These are phyloP conservation scores for Solanum corneliomulleri DNA, from an alignment of 257 asterid species.

Conservation along the genomic window DNA sequence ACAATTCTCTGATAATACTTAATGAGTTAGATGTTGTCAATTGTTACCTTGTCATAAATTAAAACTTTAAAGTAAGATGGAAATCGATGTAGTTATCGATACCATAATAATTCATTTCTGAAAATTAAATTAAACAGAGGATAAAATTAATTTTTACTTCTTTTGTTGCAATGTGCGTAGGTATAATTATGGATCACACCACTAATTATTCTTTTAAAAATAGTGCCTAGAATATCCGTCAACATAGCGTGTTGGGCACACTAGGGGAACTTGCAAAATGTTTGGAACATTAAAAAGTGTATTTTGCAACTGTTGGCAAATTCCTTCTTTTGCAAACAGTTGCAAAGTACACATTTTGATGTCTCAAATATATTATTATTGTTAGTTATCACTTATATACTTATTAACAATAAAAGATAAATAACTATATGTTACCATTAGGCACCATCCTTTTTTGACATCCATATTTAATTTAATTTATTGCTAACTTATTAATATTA, in stretches of 20 bases:
- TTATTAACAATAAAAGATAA: too few relatives aligned
- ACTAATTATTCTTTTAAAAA: not conserved
- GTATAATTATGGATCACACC: not conserved
- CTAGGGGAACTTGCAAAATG: not conserved
- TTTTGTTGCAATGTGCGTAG: not conserved
- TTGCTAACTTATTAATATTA: not conserved
- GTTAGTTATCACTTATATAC: too few relatives aligned
- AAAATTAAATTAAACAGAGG: not conserved
- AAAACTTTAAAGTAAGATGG: not conserved
- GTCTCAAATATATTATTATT: not conserved
- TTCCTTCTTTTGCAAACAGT: not conserved
- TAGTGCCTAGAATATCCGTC: too few relatives aligned
- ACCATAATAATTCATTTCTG: too few relatives aligned
- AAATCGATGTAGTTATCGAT: not conserved
- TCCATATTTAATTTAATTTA: not conserved
- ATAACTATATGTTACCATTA: not conserved
- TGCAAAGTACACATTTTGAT: not conserved
- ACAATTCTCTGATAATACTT: too few relatives aligned
- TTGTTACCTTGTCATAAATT: too few relatives aligned
- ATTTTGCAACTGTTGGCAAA: not conserved
- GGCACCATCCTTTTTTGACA: not conserved
- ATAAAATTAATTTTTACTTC: not conserved
- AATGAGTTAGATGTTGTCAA: too few relatives aligned
- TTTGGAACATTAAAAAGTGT: not conserved
- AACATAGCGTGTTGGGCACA: not conserved